phyloP scores from a whole-genome alignment of 73 alveolate genomes.

The Effrenium voratum region DNA sequence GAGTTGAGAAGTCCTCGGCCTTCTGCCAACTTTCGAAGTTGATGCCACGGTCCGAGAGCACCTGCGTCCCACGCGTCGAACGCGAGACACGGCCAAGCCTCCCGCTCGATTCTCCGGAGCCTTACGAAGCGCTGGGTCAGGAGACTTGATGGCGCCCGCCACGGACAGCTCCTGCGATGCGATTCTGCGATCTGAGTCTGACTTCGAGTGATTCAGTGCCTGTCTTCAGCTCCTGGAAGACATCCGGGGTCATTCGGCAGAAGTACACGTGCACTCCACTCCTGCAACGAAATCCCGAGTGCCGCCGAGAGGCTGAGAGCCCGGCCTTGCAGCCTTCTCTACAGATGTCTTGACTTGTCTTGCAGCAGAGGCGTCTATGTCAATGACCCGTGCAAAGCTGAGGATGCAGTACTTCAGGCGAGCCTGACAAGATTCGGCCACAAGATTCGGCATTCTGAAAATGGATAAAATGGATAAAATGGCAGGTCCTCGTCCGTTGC shows the following conservation, averaged over 20 bases:
- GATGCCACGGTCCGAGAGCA: neutral
- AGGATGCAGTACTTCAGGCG: conserved; percentile 63
- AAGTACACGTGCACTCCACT: conserved; percentile 54
- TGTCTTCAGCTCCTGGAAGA: conserved; percentile 48
- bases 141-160: conserved; percentile 69
- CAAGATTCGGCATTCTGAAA: neutral
- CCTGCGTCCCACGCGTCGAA: neutral
- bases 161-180: conserved; percentile 29
- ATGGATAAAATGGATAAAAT: neutral
- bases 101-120: neutral
- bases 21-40: neutral
- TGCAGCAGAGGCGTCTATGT: conserved; percentile 43
- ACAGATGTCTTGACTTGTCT: conserved; percentile 44
- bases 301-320: neutral
- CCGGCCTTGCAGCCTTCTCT: conserved; percentile 30
- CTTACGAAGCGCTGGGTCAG: conserved; percentile 52
- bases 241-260: conserved; percentile 53
- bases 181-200: neutral
- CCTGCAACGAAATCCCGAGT: neutral
- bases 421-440: neutral
- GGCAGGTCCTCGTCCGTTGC: conserved; percentile 64
- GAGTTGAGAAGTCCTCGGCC: neutral
- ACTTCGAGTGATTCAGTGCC: neutral
- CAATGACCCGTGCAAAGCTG: conserved; percentile 65
- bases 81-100: neutral